Base-by-base conservation (phyloP, 1,139 yeast species). In the Debaryomyces psychrophilus region DNA sequence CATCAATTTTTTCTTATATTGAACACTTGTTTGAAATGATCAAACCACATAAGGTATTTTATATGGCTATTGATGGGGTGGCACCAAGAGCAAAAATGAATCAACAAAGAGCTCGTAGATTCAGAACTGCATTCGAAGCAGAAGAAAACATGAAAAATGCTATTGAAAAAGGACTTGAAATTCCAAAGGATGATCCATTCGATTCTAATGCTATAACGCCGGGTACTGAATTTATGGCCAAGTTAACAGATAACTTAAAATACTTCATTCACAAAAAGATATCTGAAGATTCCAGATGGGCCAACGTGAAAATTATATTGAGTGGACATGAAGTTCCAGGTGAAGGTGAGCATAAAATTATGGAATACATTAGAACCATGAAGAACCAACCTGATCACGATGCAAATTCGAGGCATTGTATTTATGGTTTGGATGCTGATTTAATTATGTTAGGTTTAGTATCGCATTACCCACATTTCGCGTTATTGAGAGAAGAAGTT, bases 51-150 rank as follows among this genome's bases (percentile, higher is more conserved):
- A 81, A 90, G 62, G 82, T 88, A 27, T 89, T 95, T 58, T 92
- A 87, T 66, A 92, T 95, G 96, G 99, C 99, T 4, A 90, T 95
- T 52, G 99, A 95, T 70, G 99, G 99, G 56, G 99, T 95, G 43
- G 99, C 99, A 0, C 99, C 99, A 43, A 79, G 99, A 61, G 99
- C 99, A 23, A 95, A 95, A 64, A 95, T 95, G 98, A 95, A 95
- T 64, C 99, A 95, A 68, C 99, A 95, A 68, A 83, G 99, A 67
- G 87, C 99, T 2, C 83, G 99, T 73, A 82, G 99, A 67, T 95
- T 95, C 65, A 77, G 99, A 66, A 83, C 97, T 11, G 99, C 99
- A 0, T 82, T 85, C 59, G 99, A 95, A 60, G 97, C 97, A 1
- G 95, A 90, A 64, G 82, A 82, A 56, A 83, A 83, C 46, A 65